These are phyloP conservation scores for Phytophthora sansomeana DNA, from an alignment of 352 stramenopile genomes.

Conservation along the genomic window DNA sequence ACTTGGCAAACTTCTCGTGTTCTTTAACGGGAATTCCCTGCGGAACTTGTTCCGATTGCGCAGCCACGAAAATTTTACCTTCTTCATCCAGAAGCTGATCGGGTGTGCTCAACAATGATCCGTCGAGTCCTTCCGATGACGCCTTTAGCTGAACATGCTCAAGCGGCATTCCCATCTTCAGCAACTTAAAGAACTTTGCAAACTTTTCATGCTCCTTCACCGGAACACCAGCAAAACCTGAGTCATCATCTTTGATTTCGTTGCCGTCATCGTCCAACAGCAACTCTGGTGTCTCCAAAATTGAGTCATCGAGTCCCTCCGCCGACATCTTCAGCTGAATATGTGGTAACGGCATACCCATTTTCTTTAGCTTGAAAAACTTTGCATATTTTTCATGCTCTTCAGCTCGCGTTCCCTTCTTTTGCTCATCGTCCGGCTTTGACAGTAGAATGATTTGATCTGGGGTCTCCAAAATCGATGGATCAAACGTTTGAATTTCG, in stretches of 20 bases:
- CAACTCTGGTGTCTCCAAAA: constrained; percentile 83
- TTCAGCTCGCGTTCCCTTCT: constrained; percentile 57
- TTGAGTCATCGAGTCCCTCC: constrained; percentile 89
- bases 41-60: constrained; percentile 15
- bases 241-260: constrained; percentile 45
- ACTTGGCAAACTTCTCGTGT: constrained; percentile 79
- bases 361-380: constrained; percentile 97
- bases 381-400: constrained; percentile 82
- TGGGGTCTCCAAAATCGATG: constrained; percentile 69
- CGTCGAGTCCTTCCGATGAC: constrained; percentile 67
- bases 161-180: constrained; percentile 89
- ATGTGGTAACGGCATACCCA: constrained; percentile 94
- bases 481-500: constrained; percentile 65
- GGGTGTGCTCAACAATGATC: constrained; percentile 56
- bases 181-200: constrained; percentile 95
- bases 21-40: constrained; percentile 63
- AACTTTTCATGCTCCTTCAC: constrained; percentile 92
- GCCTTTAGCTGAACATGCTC: constrained; percentile 92
- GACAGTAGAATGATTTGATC: constrained; percentile 91
- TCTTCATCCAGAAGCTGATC: constrained; percentile 64
- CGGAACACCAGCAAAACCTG: constrained; percentile 47
- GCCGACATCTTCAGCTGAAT: constrained; percentile 95
- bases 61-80: constrained; percentile 49
- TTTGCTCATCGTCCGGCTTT: constrained; percentile 63
- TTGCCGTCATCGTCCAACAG: constrained; percentile 74